phyloP scores from a whole-genome alignment of 2,329 filamentous ascomycete species.

The Thelonectria blattea region DNA sequence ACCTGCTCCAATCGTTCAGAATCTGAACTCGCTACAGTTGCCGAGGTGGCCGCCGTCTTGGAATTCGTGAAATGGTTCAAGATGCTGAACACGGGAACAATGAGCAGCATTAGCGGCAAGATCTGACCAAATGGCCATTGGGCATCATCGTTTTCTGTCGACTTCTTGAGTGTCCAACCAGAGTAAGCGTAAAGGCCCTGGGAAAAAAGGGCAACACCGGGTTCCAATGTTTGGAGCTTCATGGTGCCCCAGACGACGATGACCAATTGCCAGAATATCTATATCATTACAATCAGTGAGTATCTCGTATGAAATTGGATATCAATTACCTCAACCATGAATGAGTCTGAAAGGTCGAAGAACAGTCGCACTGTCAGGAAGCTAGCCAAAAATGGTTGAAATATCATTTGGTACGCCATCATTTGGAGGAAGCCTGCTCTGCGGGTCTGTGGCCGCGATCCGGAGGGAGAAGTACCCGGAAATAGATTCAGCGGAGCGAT shows the following conservation, averaged over 20 bases:
- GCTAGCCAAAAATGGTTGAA: background rate
- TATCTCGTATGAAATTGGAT: background rate
- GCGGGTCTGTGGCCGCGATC: background rate
- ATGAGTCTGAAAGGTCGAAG: background rate
- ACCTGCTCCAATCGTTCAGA: too few relatives aligned
- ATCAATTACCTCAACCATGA: background rate
- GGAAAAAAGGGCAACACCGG: background rate
- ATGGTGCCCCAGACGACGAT: background rate
- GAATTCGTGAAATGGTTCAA: background rate
- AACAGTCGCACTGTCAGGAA: background rate
- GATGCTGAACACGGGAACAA: background rate
- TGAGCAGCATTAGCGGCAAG: background rate
- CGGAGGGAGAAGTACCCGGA: background rate
- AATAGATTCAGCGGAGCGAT: background rate
- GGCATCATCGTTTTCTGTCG: background rate
- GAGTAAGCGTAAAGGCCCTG: too few relatives aligned
- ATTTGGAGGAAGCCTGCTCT: background rate
- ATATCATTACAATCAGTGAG: background rate
- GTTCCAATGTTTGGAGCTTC: background rate
- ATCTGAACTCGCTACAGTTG: too few relatives aligned
- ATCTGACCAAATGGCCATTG: background rate
- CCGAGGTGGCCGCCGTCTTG: too few relatives aligned
- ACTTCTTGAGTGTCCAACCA: background rate
- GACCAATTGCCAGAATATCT: background rate
- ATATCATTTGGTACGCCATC: background rate